Evolutionary conservation across 805 yeast genomes (phyloP), one percentile per base, ranked within the genome.

Genomic region (Debaryomyces maramus): DNA sequence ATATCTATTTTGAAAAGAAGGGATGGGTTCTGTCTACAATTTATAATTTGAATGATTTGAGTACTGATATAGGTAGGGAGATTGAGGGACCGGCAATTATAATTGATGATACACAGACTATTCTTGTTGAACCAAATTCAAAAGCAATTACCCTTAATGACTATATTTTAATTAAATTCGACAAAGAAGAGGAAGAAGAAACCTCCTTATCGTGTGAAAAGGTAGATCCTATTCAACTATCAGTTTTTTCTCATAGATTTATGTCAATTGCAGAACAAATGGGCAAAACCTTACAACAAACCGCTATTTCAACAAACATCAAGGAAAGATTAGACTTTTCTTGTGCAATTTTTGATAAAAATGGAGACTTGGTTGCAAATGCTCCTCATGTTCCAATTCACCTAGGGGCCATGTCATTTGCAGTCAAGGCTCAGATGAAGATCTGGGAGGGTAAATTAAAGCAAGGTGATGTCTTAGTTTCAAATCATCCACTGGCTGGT

Each of bases 261-360:
- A 86, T 87, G 91, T 88, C 88, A 46, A 86, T 88, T 58, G 96
- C 96, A 6, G 95, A 87, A 51, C 91, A 85, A 55, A 87, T 87
- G 95, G 91, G 95, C 27, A 77, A 76, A 26, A 83, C 90, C 4
- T 67, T 87, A 40, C 85, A 85, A 48, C 83, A 84, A 61, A 87
- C 93, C 0, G 74, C 91, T 2, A 88, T 87, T 7, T 81, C 88
- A 4, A 85, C 90, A 2, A 87, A 87, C 53, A 90, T 87, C 28
- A 87, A 87, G 55, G 95, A 87, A 56, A 68, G 96, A 38, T 64
- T 86, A 24, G 95, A 87, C 58, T 87, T 84, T 58, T 83, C 90
- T 21, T 87, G 95, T 67, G 96, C 96, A 2, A 61, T 87, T 16
- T 87, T 87, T 57, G 88, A 83, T 50, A 70, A 82, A 1, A 70